Evolutionary conservation across 1,284 basidiomycete genomes (phyloP).

Genomic region (Cutaneotrichosporon spelunceum): DNA sequence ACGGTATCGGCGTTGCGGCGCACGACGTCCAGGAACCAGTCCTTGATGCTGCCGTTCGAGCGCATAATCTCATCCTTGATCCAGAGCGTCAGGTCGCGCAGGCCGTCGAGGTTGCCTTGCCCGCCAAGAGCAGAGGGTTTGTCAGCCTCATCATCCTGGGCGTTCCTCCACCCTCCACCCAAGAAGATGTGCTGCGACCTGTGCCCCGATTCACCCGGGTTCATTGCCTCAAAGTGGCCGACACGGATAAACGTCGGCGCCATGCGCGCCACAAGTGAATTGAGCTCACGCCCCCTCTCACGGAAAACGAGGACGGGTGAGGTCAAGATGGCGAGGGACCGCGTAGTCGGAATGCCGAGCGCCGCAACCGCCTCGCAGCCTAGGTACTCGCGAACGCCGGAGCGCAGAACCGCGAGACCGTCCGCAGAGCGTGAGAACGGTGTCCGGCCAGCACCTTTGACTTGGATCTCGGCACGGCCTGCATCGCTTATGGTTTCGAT

Average conservation of each 20-base stretch:
- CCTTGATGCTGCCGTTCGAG: conserved; percentile 60
- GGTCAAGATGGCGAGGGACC: conserved; percentile 75
- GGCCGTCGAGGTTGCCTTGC: conserved; percentile 67
- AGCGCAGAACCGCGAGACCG: conserved; percentile 86
- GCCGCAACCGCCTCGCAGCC: conserved; percentile 87
- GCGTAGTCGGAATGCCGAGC: conserved; percentile 80
- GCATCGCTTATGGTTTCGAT: conserved; percentile 67
- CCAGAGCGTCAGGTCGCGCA: conserved; percentile 72
- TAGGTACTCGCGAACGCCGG: conserved; percentile 87
- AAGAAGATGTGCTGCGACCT: conserved; percentile 59
- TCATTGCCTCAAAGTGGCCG: conserved; percentile 84
- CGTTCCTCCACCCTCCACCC: conserved; percentile 49
- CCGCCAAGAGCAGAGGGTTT: conserved; percentile 45
- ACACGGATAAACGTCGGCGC: conserved; percentile 89
- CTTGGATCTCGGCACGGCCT: conserved; percentile 74
- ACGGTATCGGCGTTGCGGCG: conserved; percentile 84
- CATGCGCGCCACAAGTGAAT: conserved; percentile 76
- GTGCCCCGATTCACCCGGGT: conserved; percentile 58
- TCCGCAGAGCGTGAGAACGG: conserved; percentile 90
- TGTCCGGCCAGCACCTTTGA: conserved; percentile 91
- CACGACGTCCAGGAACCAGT: conserved; percentile 71
- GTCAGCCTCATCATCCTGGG: conserved; percentile 52
- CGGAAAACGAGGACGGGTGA: conserved; percentile 70
- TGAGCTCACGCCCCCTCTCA: conserved; percentile 69
- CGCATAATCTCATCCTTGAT: conserved; percentile 58